Evolutionary conservation across 106 monocot species (phyloP), one percentile per base, ranked within the genome.

Genomic region (Allium fistulosum): DNA sequence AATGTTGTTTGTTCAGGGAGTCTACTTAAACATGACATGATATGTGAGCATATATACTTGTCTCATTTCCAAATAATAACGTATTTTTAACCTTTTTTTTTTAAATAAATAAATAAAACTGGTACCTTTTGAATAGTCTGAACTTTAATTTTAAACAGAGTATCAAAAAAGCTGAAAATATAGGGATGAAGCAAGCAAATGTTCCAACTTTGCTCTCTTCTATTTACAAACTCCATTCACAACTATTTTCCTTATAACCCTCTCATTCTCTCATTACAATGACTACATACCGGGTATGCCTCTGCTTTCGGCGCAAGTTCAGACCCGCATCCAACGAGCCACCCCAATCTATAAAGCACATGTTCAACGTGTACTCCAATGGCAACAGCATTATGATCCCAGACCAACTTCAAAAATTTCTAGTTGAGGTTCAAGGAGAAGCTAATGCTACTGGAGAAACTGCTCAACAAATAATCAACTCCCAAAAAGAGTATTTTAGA

Each of bases 381-480:
- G 67, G 51, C 11, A 26, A 57, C 14, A 78, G 77, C 8, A 10
- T 80, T 49, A 80, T 90, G 85, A 70, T 80, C 62, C 58, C 68
- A 17, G 80, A 80, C 51, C 57, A 77, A 55, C 80, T 90, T 57
- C 75, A 48, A 62, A 16, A 60, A 45, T 90, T 90, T 71, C 50
- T 90, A 57, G 58, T 37, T 11, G 82, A 85, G 57, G 83, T 90
- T 16, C 90, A 90, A 64, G 75, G 78, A 9, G 81, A 82, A 56
- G 53, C 13, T 12, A 49, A 11, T 8, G 74, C 51, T 51, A 58
- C 68, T 1, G 16, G 4, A 10, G 80, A 48, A 26, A 68, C 63
- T 4, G 88, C 79, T n/a, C 46, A 68, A 53, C 64, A 37, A 12
- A 68, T 77, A 6, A 49, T 81, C 11, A 76, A 78, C 4, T 50